A percentile compares a stretch with the other conserved stretches of the same genome.
Evolutionary conservation across 306 rosid genomes (phyloP).

Genomic region (Vachellia collinsii): DNA sequence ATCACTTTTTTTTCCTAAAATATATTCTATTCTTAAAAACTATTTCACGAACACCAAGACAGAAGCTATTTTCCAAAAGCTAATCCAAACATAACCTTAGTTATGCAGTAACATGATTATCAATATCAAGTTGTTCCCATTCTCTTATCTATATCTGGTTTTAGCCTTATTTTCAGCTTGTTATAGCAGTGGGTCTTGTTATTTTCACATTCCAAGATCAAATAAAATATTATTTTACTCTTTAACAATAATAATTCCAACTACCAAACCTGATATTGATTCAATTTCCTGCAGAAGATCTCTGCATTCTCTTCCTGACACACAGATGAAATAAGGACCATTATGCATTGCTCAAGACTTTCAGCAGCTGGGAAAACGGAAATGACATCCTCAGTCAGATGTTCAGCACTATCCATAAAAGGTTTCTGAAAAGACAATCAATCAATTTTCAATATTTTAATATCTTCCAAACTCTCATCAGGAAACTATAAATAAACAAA

Average conservation of each 20-base stretch:
- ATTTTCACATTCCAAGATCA: conserved; percentile 15
- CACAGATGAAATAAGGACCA: conserved; percentile 70
- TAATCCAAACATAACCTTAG: too few relatives aligned
- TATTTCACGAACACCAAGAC: too few relatives aligned
- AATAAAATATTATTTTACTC: background rate
- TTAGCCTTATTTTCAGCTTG: background rate
- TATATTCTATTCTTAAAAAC: too few relatives aligned
- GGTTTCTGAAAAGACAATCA: conserved; percentile 73
- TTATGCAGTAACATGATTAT: background rate
- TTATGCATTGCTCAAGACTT: conserved; percentile 82
- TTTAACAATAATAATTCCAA: conserved; percentile 23
- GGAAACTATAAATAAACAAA: conserved; percentile 22
- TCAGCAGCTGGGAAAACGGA: conserved; percentile 96
- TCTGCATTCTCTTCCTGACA: conserved; percentile 83
- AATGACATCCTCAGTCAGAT: conserved; percentile 87
- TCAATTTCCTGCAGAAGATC: conserved; percentile 70
- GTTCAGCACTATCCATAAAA: conserved; percentile 83
- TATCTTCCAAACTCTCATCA: conserved; percentile 31
- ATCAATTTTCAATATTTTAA: conserved; percentile 22
- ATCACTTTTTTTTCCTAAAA: too few relatives aligned
- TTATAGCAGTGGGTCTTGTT: background rate
- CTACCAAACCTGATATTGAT: conserved; percentile 72
- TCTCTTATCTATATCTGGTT: background rate
- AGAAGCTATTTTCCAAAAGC: too few relatives aligned
- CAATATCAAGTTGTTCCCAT: background rate